These are phyloP conservation scores for Sporothrix variecibatus DNA, from an alignment of 2,329 filamentous ascomycete species.

Conservation along the genomic window DNA sequence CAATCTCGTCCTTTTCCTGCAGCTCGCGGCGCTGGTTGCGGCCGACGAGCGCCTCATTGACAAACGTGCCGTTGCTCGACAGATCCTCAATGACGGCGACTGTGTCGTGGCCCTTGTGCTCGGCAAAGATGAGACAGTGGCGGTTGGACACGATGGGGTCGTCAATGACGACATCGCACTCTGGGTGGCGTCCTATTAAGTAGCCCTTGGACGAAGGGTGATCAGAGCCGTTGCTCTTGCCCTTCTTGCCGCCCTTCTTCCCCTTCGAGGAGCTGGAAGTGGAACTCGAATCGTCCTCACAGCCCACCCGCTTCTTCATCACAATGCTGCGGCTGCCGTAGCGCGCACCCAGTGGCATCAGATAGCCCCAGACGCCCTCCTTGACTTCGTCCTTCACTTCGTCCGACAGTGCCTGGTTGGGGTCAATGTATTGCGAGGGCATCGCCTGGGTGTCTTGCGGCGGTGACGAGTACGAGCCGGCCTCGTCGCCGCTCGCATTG, in stretches of 20 bases:
- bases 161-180: conserved; percentile 80
- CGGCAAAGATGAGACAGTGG: conserved; percentile 57
- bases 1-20: conserved; percentile 86
- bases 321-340: conserved; percentile 68
- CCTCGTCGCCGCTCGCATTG: conserved; percentile 36
- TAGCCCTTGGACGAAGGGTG: conserved; percentile 75
- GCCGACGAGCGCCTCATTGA: conserved; percentile 88
- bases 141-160: conserved; percentile 85
- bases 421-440: conserved; percentile 75
- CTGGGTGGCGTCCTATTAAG: conserved; percentile 86
- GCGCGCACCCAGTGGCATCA: conserved; percentile 75
- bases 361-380: conserved; percentile 93
- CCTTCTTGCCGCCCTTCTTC: conserved; percentile 48
- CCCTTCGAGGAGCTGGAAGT: conserved; percentile 45
- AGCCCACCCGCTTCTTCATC: conserved; percentile 71
- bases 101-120: conserved; percentile 44
- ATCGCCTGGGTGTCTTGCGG: conserved; percentile 73
- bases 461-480: conserved; percentile 51
- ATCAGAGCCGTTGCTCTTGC: conserved; percentile 57
- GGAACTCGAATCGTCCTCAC: conserved; percentile 53
- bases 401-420: conserved; percentile 70
- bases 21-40: conserved; percentile 90
- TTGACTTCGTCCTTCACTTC: conserved; percentile 81
- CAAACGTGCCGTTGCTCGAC: conserved; percentile 93
- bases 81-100: conserved; percentile 86